Evolutionary conservation across 148 eudicot species (phyloP), one percentile per base, ranked within the genome.

Genomic region (Vaccinium darrowii): DNA sequence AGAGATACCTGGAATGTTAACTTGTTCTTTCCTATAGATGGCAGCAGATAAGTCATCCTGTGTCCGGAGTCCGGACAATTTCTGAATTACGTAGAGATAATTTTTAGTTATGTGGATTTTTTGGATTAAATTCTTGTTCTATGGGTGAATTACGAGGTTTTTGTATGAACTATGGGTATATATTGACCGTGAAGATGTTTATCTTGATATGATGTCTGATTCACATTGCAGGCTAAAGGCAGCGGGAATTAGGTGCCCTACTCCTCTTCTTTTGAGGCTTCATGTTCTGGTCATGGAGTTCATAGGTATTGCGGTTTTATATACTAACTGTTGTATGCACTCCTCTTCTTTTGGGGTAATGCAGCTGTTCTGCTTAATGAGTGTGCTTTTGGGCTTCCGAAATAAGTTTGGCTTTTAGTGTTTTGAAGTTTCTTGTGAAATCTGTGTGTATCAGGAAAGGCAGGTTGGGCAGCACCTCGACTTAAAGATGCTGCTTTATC

Each of bases 251-350:
- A 92, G 97, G 87, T 97, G 98, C 78, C 99, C 99, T 5, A 78
- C 88, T 78, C 92, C 98, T 76, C 36, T 92, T 87, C 90, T 92
- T 76, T 86, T 97, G 92, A 93, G 93, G 85, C 99, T 92, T 81
- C 99, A 97, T 93, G 98, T 97, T 87, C 88, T 97, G 86, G 99
- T 94, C 84, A 97, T 97, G 99, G 98, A 97, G 85, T 97, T 97
- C 81, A 97, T 97, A 88, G 99, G 98, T 97, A 92, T 21, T 80
- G 16, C 81, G 43, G 21, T 49, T 23, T 49, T 2, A 5, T 56
- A 14, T 23, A 67, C 21, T 30, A 0, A 51, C 36, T 79, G 16
- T 25, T 75, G 25, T 82, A 2, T 39, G 58, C 3, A 43, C 47
- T 43, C 47, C 47, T 43, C 47, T 43, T 43, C 47, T 43, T 43